Percentiles rank a stretch among this genome's conserved stretches.
Conservation (phyloP, 768 basidiomycete genomes). For the Daedaleopsis nitida region DNA sequence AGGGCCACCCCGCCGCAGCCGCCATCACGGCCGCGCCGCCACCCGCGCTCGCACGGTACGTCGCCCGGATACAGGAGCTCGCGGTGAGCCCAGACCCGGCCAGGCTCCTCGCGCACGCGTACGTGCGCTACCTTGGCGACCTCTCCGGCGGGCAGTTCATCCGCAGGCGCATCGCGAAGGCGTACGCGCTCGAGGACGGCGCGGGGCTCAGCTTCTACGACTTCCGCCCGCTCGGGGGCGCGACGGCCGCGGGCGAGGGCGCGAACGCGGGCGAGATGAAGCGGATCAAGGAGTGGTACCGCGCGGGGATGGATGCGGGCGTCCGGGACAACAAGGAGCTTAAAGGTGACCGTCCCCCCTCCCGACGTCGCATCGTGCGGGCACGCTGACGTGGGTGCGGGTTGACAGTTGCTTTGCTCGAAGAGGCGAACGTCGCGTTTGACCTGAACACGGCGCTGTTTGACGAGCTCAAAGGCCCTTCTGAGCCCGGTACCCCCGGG, state of each 20-base stretch:
- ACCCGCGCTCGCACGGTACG: constrained; percentile 51
- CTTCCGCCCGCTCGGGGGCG: constrained; percentile 57
- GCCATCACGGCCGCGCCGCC: constrained; percentile 50
- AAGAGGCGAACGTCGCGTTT: constrained; percentile 37
- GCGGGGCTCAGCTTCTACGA: constrained; percentile 62
- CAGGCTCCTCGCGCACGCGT: constrained; percentile 72
- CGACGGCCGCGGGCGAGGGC: constrained; percentile 30
- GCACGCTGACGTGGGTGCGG: background rate
- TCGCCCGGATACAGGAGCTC: constrained; percentile 53
- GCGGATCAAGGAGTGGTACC: constrained; percentile 75
- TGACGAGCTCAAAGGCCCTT: constrained; percentile 27
- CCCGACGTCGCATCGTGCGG: background rate
- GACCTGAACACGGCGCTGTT: constrained; percentile 36
- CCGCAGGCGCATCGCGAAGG: constrained; percentile 60
- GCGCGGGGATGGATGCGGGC: constrained; percentile 42
- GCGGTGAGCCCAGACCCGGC: constrained; percentile 47
- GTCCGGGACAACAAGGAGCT: constrained; percentile 33
- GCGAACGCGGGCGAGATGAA: constrained; percentile 63
- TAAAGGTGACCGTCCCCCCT: constrained; percentile 28
- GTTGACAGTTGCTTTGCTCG: constrained; percentile 26
- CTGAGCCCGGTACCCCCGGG: constrained; percentile 1
- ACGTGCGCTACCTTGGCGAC: constrained; percentile 84
- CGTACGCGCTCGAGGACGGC: constrained; percentile 61
- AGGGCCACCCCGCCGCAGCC: constrained; percentile 54
- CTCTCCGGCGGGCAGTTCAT: constrained; percentile 79